Evolutionary conservation across 306 rosid genomes (phyloP).

Genomic region (Abrus pulchellus): DNA sequence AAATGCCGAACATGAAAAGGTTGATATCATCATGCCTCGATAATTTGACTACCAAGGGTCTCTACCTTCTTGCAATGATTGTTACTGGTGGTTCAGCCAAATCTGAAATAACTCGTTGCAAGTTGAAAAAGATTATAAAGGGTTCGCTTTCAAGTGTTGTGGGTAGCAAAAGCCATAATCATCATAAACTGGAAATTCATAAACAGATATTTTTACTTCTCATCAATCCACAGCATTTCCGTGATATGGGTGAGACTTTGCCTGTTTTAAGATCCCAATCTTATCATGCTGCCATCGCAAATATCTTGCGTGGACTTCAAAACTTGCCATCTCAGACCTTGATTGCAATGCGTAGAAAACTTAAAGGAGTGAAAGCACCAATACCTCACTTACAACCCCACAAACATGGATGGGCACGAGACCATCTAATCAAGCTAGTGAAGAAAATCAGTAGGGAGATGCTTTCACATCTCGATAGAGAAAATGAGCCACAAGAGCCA

Average conservation of each 20-base stretch:
- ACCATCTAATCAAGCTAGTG: conserved; percentile 55
- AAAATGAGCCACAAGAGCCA: conserved; percentile 65
- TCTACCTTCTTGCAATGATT: conserved; percentile 63
- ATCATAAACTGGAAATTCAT: conserved; percentile 47
- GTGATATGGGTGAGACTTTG: conserved; percentile 47
- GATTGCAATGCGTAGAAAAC: conserved; percentile 76
- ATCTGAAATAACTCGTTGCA: conserved; percentile 68
- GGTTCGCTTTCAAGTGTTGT: conserved; percentile 57
- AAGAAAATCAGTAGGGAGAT: conserved; percentile 50
- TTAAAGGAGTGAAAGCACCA: conserved; percentile 52
- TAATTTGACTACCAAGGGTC: conserved; percentile 74
- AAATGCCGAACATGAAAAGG: conserved; percentile 44
- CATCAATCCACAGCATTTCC: conserved; percentile 62
- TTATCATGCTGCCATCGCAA: conserved; percentile 48
- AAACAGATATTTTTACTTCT: conserved; percentile 62
- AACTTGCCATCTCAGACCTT: conserved; percentile 63
- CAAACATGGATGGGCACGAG: conserved; percentile 61
- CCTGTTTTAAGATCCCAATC: conserved; percentile 48
- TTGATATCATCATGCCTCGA: conserved; percentile 61
- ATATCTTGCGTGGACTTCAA: conserved; percentile 58
- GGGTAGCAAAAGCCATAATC: conserved; percentile 40
- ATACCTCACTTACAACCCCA: conserved; percentile 62
- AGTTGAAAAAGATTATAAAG: conserved; percentile 66
- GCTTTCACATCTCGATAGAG: conserved; percentile 64
- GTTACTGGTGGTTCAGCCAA: conserved; percentile 58